phyloP scores from a whole-genome alignment of 2,329 filamentous ascomycete genomes.

The Aureobasidium sp. region DNA sequence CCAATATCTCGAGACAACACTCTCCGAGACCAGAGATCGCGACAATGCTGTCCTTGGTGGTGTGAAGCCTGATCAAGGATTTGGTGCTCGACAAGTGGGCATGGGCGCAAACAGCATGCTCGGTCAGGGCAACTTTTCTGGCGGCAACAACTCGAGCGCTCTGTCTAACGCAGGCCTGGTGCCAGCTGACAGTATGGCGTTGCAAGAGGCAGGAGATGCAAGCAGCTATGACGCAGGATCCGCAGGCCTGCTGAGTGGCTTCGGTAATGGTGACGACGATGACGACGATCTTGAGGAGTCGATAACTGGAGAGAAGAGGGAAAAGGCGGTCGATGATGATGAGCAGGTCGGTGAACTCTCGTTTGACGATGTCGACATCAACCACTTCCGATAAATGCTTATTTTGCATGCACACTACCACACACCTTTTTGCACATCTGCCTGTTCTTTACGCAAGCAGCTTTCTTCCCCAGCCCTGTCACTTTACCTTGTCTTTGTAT shows the following conservation, averaged over 20 bases:
- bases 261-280: constrained; percentile 93
- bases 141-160: constrained; percentile 43
- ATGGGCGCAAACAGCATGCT: constrained; percentile 28
- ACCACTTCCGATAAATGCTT: constrained; percentile 42
- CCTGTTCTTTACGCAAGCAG: too few relatives aligned
- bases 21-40: constrained; percentile 87
- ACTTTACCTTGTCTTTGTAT: not conserved
- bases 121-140: constrained; percentile 45
- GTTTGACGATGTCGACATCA: constrained; percentile 56
- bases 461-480: not conserved
- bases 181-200: constrained; percentile 28
- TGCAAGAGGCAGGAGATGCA: constrained; percentile 29
- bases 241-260: constrained; percentile 58
- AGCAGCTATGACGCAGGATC: constrained; percentile 28
- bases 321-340: constrained; percentile 43
- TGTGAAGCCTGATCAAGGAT: constrained; percentile 81
- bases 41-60: constrained; percentile 98
- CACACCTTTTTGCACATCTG: not conserved
- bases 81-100: constrained; percentile 58
- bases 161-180: constrained; percentile 59
- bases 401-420: not conserved
- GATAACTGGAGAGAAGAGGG: constrained; percentile 38
- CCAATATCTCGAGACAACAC: constrained; percentile 84
- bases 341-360: constrained; percentile 62
- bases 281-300: constrained; percentile 77